Conservation (phyloP, 2,329 filamentous ascomycete species). For the Ceratocystis harringtonii region DNA sequence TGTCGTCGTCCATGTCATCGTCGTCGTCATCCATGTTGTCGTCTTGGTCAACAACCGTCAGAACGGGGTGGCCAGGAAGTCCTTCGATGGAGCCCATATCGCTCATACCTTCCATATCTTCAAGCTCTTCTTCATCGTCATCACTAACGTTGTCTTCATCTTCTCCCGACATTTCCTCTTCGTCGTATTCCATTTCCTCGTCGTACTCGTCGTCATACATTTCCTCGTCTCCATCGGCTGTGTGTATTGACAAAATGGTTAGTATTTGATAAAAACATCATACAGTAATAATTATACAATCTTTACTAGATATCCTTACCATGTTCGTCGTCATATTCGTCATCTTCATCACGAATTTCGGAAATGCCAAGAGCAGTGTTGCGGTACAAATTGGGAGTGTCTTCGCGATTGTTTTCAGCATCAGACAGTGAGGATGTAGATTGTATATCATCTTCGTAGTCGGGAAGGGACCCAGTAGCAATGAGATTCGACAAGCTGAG, state of each 20-base stretch:
- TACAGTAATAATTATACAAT: slow-evolving; percentile 15
- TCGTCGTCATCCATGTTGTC: slow-evolving; percentile 51
- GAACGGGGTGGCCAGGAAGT: slow-evolving; percentile 44
- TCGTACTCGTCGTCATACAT: slow-evolving; percentile 90
- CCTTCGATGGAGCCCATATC: slow-evolving; percentile 79
- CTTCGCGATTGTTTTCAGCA: slow-evolving; percentile 72
- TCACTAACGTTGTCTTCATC: slow-evolving; percentile 82
- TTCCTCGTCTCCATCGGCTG: slow-evolving; percentile 54
- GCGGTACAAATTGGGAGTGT: slow-evolving; percentile 92
- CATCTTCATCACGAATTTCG: slow-evolving; percentile 62
- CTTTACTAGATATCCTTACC: slow-evolving; percentile 26
- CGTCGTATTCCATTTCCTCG: slow-evolving; percentile 81
- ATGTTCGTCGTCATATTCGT: slow-evolving; percentile 31
- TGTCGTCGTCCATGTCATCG: slow-evolving; percentile 44
- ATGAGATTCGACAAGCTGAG: slow-evolving; percentile 72
- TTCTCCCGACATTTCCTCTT: slow-evolving; percentile 63
- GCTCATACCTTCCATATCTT: slow-evolving; percentile 32
- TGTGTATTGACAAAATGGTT: background rate
- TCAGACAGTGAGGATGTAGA: slow-evolving; percentile 83
- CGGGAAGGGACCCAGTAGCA: slow-evolving; percentile 47
- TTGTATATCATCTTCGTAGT: slow-evolving; percentile 64
- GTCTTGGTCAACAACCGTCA: slow-evolving; percentile 59
- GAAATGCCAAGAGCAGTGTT: slow-evolving; percentile 94
- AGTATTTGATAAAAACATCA: slow-evolving; percentile 16
- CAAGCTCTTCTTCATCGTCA: slow-evolving; percentile 53